A percentile compares a stretch with the other conserved stretches of the same genome.
Evolutionary conservation across 2,329 filamentous ascomycete genomes (phyloP).

Genomic region (Diaporthe humulicola): DNA sequence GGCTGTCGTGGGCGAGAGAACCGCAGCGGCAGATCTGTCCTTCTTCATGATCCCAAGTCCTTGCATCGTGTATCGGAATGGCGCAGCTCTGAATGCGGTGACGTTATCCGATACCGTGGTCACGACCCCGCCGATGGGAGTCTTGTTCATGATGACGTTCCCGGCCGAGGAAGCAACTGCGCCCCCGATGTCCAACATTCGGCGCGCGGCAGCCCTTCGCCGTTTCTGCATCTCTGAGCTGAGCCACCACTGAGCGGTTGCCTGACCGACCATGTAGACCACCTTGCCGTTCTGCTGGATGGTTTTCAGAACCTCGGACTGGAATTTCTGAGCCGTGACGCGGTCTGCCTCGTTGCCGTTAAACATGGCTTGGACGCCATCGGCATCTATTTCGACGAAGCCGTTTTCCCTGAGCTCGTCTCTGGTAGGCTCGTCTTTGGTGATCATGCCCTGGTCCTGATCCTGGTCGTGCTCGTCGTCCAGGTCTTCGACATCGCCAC

Average conservation of each 20-base stretch:
- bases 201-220: conserved; percentile 32
- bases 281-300: conserved; percentile 35
- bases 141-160: conserved; percentile 38
- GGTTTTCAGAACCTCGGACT: conserved; percentile 33
- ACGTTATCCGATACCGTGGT: conserved; percentile 35
- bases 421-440: neutral
- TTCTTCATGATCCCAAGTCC: conserved; percentile 33
- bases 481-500: neutral
- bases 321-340: conserved; percentile 35
- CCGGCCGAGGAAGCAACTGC: conserved; percentile 32
- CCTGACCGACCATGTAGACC: conserved; percentile 36
- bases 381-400: conserved; percentile 36
- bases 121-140: conserved; percentile 35
- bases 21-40: neutral
- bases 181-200: conserved; percentile 30
- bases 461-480: no score
- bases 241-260: conserved; percentile 37
- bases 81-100: conserved; percentile 30
- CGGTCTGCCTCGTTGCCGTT: conserved; percentile 38
- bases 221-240: conserved; percentile 37
- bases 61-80: conserved; percentile 34
- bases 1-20: neutral
- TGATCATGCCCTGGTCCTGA: neutral
- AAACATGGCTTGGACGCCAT: conserved; percentile 31
- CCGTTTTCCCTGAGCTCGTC: conserved; percentile 22